Percentiles rank a stretch among this genome's conserved stretches.
These are phyloP conservation scores for Sarcocystis neurona DNA, from an alignment of 169 alveolate species.

Conservation along the genomic window DNA sequence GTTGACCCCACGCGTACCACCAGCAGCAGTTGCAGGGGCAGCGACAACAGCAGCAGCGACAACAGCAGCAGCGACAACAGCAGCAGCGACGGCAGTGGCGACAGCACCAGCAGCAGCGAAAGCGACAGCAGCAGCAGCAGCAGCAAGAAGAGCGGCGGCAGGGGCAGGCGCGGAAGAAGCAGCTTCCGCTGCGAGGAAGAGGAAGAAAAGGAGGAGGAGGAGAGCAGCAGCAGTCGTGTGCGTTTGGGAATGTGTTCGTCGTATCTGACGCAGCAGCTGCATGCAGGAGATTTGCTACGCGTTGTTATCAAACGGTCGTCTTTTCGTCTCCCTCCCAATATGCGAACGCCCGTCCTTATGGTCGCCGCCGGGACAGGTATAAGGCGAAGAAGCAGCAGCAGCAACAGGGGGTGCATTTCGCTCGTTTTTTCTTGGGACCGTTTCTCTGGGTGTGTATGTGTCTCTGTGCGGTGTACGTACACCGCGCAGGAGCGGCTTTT, in stretches of 20 bases:
- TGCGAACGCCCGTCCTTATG: constrained; percentile 67
- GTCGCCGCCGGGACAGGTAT: constrained; percentile 77
- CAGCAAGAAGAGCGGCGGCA: constrained; percentile 19
- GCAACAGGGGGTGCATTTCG: background rate
- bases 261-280: constrained; percentile 6
- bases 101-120: no score
- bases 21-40: no score
- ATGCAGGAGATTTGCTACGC: background rate
- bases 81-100: no score
- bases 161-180: no score
- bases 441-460: constrained; percentile 35
- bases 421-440: no score
- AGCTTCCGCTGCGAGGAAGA: no score
- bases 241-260: constrained; percentile 20
- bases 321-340: constrained; percentile 66
- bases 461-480: constrained; percentile 64
- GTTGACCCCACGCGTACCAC: no score
- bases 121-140: background rate
- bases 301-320: constrained; percentile 58
- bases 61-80: no score
- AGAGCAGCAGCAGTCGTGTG: no score
- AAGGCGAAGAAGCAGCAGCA: background rate
- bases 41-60: no score
- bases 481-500: no score
- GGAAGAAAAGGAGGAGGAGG: no score